Evolutionary conservation across 495 filamentous ascomycete species (phyloP).

Genomic region (Beverwykella pulmonaria): DNA sequence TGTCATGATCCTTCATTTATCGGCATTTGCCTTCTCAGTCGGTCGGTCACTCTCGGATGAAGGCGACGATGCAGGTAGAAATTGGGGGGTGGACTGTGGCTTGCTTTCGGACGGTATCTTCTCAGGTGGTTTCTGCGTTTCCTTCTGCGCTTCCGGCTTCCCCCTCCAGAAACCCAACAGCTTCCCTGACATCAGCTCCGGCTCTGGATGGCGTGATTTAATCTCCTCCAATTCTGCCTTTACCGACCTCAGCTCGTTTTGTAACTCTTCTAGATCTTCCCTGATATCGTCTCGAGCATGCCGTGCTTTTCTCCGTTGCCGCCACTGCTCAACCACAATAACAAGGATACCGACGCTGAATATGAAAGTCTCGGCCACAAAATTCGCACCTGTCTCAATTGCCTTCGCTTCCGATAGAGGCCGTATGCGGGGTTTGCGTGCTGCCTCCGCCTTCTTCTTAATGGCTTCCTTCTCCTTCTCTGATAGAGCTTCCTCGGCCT

Average conservation of each 20-base stretch:
- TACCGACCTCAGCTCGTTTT: slow-evolving; percentile 42
- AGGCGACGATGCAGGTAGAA: background rate
- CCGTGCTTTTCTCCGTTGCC: slow-evolving; percentile 74
- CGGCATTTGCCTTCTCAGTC: background rate
- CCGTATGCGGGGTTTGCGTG: slow-evolving; percentile 60
- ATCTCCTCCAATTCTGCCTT: slow-evolving; percentile 32
- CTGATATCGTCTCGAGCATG: slow-evolving; percentile 75
- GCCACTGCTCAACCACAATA: slow-evolving; percentile 79
- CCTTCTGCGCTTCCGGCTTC: background rate
- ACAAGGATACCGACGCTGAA: slow-evolving; percentile 76
- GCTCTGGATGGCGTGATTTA: slow-evolving; percentile 13
- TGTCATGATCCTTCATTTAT: background rate
- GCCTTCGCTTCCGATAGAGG: slow-evolving; percentile 89
- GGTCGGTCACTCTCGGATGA: background rate
- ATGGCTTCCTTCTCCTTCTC: slow-evolving; percentile 54
- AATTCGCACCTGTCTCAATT: slow-evolving; percentile 93
- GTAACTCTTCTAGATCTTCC: slow-evolving; percentile 61
- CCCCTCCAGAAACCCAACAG: slow-evolving; percentile 5
- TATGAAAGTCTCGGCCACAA: slow-evolving; percentile 88
- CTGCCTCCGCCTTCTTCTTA: slow-evolving; percentile 46
- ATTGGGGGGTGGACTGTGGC: background rate
- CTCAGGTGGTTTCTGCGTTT: background rate
- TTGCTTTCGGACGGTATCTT: background rate
- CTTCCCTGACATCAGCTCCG: slow-evolving; percentile 1
- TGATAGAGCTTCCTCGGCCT: slow-evolving; percentile 50